These are phyloP conservation scores for Lachnum nothofagi DNA, from an alignment of 2,329 filamentous ascomycete genomes.

Conservation along the genomic window DNA sequence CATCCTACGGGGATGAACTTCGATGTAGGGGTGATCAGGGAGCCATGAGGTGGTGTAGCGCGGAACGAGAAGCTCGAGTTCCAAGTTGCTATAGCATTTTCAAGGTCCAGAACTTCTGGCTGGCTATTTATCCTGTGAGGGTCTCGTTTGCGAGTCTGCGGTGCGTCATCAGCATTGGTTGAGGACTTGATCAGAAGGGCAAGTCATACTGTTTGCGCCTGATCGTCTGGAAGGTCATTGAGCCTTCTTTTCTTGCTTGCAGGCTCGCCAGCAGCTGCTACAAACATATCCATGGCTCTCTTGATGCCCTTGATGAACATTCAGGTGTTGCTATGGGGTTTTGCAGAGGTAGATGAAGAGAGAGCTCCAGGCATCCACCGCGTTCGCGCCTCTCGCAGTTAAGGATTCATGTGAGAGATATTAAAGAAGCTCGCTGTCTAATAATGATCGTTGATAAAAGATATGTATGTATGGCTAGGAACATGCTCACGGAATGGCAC, in stretches of 20 bases:
- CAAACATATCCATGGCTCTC: neutral
- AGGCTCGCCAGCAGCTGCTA: neutral
- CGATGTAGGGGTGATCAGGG: constrained; percentile 16
- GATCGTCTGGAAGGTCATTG: neutral
- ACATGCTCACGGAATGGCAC: too few species aligned
- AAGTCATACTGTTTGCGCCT: neutral
- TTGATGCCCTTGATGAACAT: neutral
- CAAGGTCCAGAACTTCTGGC: neutral
- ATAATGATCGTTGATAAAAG: neutral
- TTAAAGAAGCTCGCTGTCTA: neutral
- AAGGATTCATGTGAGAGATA: neutral
- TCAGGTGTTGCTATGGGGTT: neutral
- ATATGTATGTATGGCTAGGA: too few species aligned
- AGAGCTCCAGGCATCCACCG: neutral
- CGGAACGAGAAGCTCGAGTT: constrained; percentile 10
- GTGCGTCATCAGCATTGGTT: too few species aligned
- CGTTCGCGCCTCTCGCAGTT: neutral
- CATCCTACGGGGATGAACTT: constrained; percentile 29
- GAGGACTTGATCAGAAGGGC: too few species aligned
- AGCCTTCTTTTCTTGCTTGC: neutral
- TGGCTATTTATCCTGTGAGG: neutral
- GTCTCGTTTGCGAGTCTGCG: neutral
- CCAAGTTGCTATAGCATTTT: neutral
- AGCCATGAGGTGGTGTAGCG: neutral
- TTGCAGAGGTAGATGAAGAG: neutral